Percentiles rank a stretch among this genome's conserved stretches.
These are phyloP conservation scores for Auriscalpium microsporum DNA, from an alignment of 768 basidiomycete species.

Conservation along the genomic window DNA sequence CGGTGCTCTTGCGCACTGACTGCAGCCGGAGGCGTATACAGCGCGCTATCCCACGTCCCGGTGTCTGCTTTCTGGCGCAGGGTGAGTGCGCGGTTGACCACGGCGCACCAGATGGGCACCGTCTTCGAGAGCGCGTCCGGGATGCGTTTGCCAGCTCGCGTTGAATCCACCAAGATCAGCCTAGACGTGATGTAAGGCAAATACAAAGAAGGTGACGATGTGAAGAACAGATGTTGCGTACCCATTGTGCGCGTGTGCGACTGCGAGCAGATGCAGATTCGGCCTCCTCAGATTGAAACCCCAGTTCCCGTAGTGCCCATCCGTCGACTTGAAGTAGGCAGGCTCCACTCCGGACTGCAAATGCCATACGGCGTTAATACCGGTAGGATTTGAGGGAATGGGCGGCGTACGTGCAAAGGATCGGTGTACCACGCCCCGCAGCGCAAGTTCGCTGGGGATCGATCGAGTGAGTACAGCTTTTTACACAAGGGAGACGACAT, in stretches of 20 bases:
- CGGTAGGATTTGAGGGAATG: conserved; percentile 2
- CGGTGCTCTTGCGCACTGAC: conserved; percentile 71
- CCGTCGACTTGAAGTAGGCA: conserved; percentile 90
- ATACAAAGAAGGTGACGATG: not conserved
- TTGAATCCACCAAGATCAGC: conserved; percentile 84
- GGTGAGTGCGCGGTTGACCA: conserved; percentile 61
- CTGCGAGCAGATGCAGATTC: conserved; percentile 68
- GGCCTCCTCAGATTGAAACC: conserved; percentile 75
- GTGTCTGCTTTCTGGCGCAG: conserved; percentile 18
- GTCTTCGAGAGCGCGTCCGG: conserved; percentile 90
- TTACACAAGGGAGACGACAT: conserved; percentile 18
- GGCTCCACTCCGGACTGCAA: conserved; percentile 24
- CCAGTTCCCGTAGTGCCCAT: conserved; percentile 83
- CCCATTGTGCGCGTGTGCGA: conserved; percentile 52
- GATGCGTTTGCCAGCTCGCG: conserved; percentile 85
- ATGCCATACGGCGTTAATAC: conserved; percentile 14
- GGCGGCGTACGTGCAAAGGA: conserved; percentile 44
- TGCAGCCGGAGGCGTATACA: conserved; percentile 64
- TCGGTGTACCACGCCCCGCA: conserved; percentile 94
- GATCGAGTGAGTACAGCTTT: not conserved
- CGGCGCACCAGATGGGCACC: conserved; percentile 90
- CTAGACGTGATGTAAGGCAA: conserved; percentile 29
- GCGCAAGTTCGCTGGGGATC: conserved; percentile 68
- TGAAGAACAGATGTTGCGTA: conserved; percentile 24
- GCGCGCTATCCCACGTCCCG: conserved; percentile 40